Evolutionary conservation across 23 red algal species (phyloP).

Genomic region (Agarophyton chilense): DNA sequence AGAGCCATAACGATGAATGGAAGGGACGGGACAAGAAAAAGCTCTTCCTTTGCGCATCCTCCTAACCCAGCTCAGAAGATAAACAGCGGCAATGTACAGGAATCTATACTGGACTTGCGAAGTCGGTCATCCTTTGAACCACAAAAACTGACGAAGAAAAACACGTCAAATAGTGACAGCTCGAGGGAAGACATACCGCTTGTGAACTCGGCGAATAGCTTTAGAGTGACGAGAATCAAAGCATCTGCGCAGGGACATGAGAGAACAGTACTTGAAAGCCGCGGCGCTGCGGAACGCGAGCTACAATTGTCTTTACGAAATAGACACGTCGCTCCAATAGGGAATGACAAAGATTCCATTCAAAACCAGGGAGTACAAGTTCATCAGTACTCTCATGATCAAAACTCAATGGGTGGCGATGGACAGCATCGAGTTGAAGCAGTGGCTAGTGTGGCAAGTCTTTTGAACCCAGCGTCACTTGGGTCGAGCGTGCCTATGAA

Average conservation of each 20-base stretch:
- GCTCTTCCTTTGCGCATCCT: background rate
- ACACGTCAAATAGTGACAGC: slow-evolving; percentile 15
- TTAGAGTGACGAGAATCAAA: slow-evolving; percentile 17
- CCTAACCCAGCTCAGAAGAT: background rate
- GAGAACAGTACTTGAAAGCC: background rate
- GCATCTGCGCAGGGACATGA: background rate
- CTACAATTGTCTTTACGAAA: background rate
- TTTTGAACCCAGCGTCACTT: background rate
- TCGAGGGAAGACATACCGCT: slow-evolving; percentile 11
- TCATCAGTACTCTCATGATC: background rate
- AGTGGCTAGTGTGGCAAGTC: slow-evolving; percentile 5
- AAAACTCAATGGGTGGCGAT: background rate
- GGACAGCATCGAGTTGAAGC: slow-evolving; percentile 8
- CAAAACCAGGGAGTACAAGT: background rate
- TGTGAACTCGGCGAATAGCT: background rate
- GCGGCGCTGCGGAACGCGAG: background rate
- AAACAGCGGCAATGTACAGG: background rate
- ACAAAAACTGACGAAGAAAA: background rate
- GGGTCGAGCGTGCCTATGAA: background rate
- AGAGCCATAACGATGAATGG: background rate
- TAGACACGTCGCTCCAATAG: background rate
- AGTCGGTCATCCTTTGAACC: background rate
- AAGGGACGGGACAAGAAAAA: background rate
- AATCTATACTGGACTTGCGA: background rate
- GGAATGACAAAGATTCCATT: background rate